Evolutionary conservation across 345 rosid genomes (phyloP), one percentile per base, ranked within the genome.

Genomic region (Brassica carinata): DNA sequence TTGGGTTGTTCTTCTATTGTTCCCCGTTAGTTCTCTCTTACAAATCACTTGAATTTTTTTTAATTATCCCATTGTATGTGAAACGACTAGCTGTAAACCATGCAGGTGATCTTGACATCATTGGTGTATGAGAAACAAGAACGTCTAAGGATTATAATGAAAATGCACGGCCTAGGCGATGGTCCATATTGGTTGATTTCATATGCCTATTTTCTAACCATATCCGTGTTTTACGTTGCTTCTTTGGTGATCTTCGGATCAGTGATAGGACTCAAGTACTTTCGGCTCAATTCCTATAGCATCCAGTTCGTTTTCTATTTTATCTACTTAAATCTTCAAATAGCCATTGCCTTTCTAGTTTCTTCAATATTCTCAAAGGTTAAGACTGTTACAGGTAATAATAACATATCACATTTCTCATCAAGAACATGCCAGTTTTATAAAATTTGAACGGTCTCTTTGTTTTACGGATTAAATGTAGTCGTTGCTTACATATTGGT

Each of bases 111-210:
- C 51, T 78, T 96, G 87, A 80, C 89, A 73, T 79, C 94, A 19
- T 77, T 96, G 79, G 97, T 96, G 19, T 93, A 93, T 40, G 98
- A 96, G 88, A 96, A 92, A 67, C 89, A 92, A 76, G 85, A 90
- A 45, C 94, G 85, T 62, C 86, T 91, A 79, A 87, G 98, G 81
- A 89, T 93, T 64, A 96, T 96, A 93, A 96, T 93, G 99, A 93
- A 93, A 86, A 93, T 96, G 99, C 99, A 96, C 1, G 98, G 98
- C 38, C 91, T 96, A 77, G 91, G 98, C 9, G 96, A 93, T 78
- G 97, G 94, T 69, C 97, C 99, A 69, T 96, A 96, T 74, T 96
- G 97, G 98, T 67, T 91, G 86, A 95, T 95, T 71, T 85, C 97
- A 18, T 95, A 93, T 68, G 88, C 86, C 63, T 93, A 95, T 87